Conservation (phyloP, 768 basidiomycete genomes). For the Dioszegia crocea region DNA sequence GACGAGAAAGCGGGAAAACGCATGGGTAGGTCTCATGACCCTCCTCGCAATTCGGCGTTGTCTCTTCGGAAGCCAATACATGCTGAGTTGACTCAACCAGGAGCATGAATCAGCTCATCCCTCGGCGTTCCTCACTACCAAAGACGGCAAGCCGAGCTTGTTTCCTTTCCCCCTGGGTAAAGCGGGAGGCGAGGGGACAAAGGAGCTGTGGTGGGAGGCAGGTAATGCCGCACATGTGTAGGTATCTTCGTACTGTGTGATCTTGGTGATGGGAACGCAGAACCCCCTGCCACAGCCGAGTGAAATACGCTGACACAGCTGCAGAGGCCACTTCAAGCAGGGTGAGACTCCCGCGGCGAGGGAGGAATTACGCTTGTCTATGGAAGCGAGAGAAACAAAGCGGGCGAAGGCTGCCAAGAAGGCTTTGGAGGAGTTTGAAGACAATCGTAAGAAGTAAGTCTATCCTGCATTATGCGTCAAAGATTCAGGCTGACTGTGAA, state of each 20-base stretch:
- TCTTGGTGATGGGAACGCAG: too few relatives aligned
- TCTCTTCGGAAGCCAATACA: not conserved
- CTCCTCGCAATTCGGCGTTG: too few relatives aligned
- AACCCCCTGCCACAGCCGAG: too few relatives aligned
- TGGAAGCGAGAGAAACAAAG: slow-evolving; percentile 25
- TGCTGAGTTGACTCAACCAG: slow-evolving; percentile 9
- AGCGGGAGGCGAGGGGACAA: slow-evolving; percentile 20
- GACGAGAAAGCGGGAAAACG: slow-evolving; percentile 5
- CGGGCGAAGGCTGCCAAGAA: slow-evolving; percentile 26
- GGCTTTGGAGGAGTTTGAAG: slow-evolving; percentile 22
- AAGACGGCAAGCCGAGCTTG: slow-evolving; percentile 40
- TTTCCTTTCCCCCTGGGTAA: slow-evolving; percentile 43
- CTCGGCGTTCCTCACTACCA: slow-evolving; percentile 36
- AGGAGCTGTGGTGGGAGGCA: slow-evolving; percentile 43
- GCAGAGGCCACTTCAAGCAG: slow-evolving; percentile 41
- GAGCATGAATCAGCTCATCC: slow-evolving; percentile 31
- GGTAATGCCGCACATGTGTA: slow-evolving; percentile 43
- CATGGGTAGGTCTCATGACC: slow-evolving; percentile 26
- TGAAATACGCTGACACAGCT: not conserved
- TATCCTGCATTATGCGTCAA: not conserved
- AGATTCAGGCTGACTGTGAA: slow-evolving; percentile 4
- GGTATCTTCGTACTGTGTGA: slow-evolving; percentile 7
- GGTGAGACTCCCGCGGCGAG: slow-evolving; percentile 29
- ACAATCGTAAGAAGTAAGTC: slow-evolving; percentile 29
- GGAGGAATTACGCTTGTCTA: slow-evolving; percentile 23